phyloP scores from a whole-genome alignment of 2,329 filamentous ascomycete species.

The Fusarium globosum region DNA sequence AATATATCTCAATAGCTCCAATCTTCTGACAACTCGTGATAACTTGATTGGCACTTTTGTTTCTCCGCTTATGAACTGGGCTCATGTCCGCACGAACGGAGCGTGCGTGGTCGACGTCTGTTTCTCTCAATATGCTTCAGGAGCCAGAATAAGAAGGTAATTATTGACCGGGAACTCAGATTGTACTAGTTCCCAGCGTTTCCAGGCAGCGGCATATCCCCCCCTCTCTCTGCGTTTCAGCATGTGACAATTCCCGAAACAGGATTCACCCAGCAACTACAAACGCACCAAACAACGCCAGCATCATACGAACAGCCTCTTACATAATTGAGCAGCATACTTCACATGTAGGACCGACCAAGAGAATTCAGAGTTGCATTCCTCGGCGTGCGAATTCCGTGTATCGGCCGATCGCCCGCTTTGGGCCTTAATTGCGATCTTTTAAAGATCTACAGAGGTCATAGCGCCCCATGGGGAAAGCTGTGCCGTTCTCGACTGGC shows the following conservation, averaged over 20 bases:
- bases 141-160: background rate
- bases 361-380: constrained; percentile 2
- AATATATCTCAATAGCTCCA: background rate
- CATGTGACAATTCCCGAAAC: background rate
- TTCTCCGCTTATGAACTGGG: too few relatives aligned
- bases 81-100: background rate
- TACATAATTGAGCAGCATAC: background rate
- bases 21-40: background rate
- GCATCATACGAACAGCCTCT: background rate
- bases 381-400: constrained; percentile 19
- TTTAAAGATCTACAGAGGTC: constrained; percentile 23
- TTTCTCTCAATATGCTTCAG: background rate
- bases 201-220: background rate
- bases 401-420: constrained; percentile 17
- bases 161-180: background rate
- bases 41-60: background rate
- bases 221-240: background rate
- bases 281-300: background rate
- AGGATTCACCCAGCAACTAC: background rate
- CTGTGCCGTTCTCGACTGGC: constrained; percentile 3
- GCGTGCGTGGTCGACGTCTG: background rate
- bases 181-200: background rate
- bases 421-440: constrained; percentile 1
- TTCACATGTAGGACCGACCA: constrained; percentile 25
- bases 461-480: constrained; percentile 19